Conservation (phyloP, 148 eudicot genomes). For the Chenopodium quinoa region DNA sequence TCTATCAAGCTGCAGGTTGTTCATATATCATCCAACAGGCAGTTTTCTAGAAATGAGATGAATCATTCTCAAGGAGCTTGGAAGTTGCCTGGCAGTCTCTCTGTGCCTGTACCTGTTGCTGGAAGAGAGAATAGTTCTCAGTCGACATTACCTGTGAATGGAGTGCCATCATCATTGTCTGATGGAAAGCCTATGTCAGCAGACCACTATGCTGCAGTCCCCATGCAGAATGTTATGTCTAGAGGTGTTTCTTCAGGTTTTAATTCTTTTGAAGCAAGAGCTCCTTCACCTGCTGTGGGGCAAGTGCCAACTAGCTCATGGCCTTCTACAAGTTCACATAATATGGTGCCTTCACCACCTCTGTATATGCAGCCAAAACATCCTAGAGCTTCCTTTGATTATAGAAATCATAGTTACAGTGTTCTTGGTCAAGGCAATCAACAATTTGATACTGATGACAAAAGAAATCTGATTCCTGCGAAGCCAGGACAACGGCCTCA, state of each 20-base stretch:
- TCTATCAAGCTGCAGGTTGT: constrained; percentile 43
- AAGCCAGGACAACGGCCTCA: constrained; percentile 43
- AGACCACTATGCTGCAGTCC: constrained; percentile 32
- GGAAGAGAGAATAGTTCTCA: constrained; percentile 35
- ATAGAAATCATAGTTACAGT: constrained; percentile 32
- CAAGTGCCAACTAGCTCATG: constrained; percentile 39
- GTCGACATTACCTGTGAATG: constrained; percentile 24
- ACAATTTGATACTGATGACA: constrained; percentile 35
- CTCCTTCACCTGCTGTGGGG: constrained; percentile 31
- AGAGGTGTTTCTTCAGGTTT: constrained; percentile 31
- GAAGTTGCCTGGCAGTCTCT: constrained; percentile 33
- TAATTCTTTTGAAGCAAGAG: constrained; percentile 33
- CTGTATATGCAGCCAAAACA: constrained; percentile 40
- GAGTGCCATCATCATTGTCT: constrained; percentile 35
- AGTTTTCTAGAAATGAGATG: constrained; percentile 30
- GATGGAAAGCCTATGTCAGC: constrained; percentile 39
- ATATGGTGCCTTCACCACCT: constrained; percentile 31
- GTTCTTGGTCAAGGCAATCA: constrained; percentile 40
- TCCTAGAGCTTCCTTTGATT: constrained; percentile 41
- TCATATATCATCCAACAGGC: constrained; percentile 35
- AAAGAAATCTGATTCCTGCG: constrained; percentile 24
- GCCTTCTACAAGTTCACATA: constrained; percentile 40
- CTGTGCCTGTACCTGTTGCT: constrained; percentile 16
- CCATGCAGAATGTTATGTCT: constrained; percentile 23
- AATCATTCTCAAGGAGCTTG: constrained; percentile 44